Percentiles rank a stretch among this genome's conserved stretches.
phyloP scores from a whole-genome alignment of 306 rosid genomes.

The Oemleria cerasiformis region DNA sequence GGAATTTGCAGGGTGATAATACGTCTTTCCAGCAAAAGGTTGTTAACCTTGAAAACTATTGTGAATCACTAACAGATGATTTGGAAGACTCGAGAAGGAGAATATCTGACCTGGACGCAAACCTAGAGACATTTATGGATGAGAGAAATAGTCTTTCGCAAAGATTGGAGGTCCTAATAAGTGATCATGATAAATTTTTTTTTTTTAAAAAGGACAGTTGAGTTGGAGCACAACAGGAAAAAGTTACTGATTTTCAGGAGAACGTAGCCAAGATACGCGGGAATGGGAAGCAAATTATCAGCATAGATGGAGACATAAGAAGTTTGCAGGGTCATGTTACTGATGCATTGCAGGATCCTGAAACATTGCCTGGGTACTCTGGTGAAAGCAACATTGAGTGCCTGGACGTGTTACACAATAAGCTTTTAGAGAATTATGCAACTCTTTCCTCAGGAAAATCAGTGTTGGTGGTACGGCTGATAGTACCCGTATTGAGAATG shows the following conservation, averaged over 20 bases:
- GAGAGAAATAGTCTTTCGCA: constrained; percentile 63
- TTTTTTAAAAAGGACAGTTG: constrained; percentile 39
- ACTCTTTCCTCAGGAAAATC: constrained; percentile 38
- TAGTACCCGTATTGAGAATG: constrained; percentile 31
- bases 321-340: constrained; percentile 55
- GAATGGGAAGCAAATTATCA: constrained; percentile 41
- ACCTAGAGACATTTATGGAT: constrained; percentile 41
- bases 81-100: constrained; percentile 67
- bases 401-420: no score
- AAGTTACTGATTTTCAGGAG: constrained; percentile 49
- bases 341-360: constrained; percentile 56
- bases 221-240: constrained; percentile 54
- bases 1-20: constrained; percentile 62
- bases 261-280: constrained; percentile 44
- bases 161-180: constrained; percentile 45
- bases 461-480: constrained; percentile 32
- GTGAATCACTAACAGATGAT: constrained; percentile 66
- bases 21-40: constrained; percentile 71
- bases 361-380: constrained; percentile 39
- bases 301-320: constrained; percentile 49
- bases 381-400: no score
- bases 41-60: no score
- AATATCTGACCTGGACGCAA: constrained; percentile 55
- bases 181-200: constrained; percentile 54
- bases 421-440: no score